Evolutionary conservation across 192 early-diverging fungal species (phyloP), one percentile per base, ranked within the genome.

Genomic region (Backusella luteola): DNA sequence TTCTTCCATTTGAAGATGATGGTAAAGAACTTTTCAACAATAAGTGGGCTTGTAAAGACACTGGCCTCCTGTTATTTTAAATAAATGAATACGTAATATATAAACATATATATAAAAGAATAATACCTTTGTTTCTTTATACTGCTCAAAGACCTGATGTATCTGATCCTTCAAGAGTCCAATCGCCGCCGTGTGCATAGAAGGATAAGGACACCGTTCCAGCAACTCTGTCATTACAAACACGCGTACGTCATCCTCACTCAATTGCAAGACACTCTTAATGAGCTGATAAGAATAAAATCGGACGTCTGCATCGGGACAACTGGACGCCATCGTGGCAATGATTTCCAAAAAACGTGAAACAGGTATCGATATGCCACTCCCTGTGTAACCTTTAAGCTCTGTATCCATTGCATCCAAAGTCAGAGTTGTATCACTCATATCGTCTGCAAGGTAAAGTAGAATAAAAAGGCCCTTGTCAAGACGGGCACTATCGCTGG

Each of bases 121-220:
- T 9, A 73, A 44, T 29, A 53, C 69, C 32, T 44, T 59, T 79
- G n/a, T 73, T 17, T 80, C 73, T 5, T 66, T 70, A 35, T 41
- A 36, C 23, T 42, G 23, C 3, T 71, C 39, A 49, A 85, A 87
- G 14, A 73, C 70, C 19, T 78, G 32, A 59, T 84, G 81, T 15
- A 87, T 75, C 35, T 79, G 79, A 11, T 79, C 80, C 68, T 87
- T 87, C 23, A 87, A 67, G 8, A 87, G 35, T 41, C 84, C 84
- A 44, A 87, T 79, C 6, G 85, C 77, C 1, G 86, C 85, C 15
- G 83, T 79, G 11, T 78, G 74, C 86, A 87, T 87, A 4, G 85
- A 63, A n/a, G 85, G 79, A 34, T 79, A 86, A 7, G 86, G 86
- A 32, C 86, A 86, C 19, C 76, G 67, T 0, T 83, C 77, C 4